Conservation (phyloP, 805 yeast species). For the Metschnikowia picachoensis region DNA sequence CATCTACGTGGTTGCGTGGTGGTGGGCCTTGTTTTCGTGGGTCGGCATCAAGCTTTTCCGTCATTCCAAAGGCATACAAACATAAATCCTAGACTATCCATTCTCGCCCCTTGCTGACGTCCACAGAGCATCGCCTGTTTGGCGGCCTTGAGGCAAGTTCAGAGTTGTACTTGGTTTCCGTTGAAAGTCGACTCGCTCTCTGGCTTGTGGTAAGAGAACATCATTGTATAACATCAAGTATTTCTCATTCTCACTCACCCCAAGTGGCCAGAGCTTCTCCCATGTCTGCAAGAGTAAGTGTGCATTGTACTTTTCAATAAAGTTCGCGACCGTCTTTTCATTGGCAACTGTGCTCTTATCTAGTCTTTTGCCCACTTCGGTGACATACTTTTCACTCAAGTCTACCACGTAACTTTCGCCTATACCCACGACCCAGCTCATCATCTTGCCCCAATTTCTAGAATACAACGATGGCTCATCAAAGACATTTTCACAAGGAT, state of each 20-base stretch:
- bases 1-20: slow-evolving; percentile 40
- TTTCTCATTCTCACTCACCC: slow-evolving; percentile 1
- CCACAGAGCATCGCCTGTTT: slow-evolving; percentile 79
- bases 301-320: slow-evolving; percentile 7
- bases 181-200: slow-evolving; percentile 16
- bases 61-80: slow-evolving; percentile 64
- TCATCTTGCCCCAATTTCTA: slow-evolving; percentile 87
- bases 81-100: slow-evolving; percentile 7
- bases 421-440: slow-evolving; percentile 83
- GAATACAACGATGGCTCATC: slow-evolving; percentile 78
- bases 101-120: slow-evolving; percentile 69
- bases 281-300: slow-evolving; percentile 10
- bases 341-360: slow-evolving; percentile 13
- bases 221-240: slow-evolving; percentile 10
- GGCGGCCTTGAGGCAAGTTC: slow-evolving; percentile 46
- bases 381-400: slow-evolving; percentile 66
- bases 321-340: slow-evolving; percentile 7
- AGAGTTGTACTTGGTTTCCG: slow-evolving; percentile 24
- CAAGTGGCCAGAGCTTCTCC: slow-evolving; percentile 3
- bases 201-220: slow-evolving; percentile 14
- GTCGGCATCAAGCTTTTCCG: slow-evolving; percentile 74
- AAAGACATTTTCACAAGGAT: slow-evolving; percentile 81
- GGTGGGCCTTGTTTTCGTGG: slow-evolving; percentile 78
- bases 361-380: slow-evolving; percentile 24
- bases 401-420: slow-evolving; percentile 61